These are phyloP conservation scores for Penicillium sp. DNA, from an alignment of 2,329 filamentous ascomycete species.

Conservation along the genomic window DNA sequence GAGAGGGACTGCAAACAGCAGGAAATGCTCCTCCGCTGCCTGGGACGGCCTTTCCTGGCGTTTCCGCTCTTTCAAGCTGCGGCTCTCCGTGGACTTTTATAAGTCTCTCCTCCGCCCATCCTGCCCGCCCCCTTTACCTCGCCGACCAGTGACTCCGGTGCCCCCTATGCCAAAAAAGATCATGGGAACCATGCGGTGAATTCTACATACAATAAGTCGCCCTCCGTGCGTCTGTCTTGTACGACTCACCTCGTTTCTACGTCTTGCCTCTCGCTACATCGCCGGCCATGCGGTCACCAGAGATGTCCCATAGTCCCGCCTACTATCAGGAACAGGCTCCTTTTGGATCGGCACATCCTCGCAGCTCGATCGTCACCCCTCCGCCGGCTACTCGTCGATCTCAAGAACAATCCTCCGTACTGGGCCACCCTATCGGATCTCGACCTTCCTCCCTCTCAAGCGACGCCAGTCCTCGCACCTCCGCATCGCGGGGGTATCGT, in stretches of 20 bases:
- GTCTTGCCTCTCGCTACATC: constrained; percentile 10
- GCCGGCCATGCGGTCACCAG: constrained; percentile 33
- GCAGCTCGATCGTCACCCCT: constrained; percentile 20
- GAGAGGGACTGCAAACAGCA: constrained; percentile 26
- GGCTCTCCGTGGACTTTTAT: constrained; percentile 13
- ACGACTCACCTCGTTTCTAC: constrained; percentile 16
- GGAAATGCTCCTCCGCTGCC: constrained; percentile 24
- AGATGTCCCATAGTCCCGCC: constrained; percentile 40
- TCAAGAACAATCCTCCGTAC: constrained; percentile 21
- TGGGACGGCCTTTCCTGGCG: constrained; percentile 24
- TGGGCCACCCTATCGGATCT: constrained; percentile 9
- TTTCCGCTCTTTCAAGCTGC: constrained; percentile 22
- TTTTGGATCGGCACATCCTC: constrained; percentile 25
- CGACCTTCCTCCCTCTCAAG: constrained; percentile 16
- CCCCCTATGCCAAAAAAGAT: constrained; percentile 6
- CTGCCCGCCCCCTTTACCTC: constrained; percentile 6
- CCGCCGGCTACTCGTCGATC: constrained; percentile 21
- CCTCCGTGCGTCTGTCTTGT: constrained; percentile 22
- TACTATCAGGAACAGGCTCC: constrained; percentile 33
- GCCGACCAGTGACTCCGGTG: constrained; percentile 10
- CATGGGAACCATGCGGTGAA: constrained; percentile 24
- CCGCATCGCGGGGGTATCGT: constrained; percentile 27
- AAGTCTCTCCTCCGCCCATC: constrained; percentile 16
- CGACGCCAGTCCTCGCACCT: constrained; percentile 24
- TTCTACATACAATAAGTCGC: constrained; percentile 18